Percentiles rank a stretch among this genome's conserved stretches.
Conservation (phyloP, 495 filamentous ascomycete genomes). For the Penicilliopsis zonata region DNA sequence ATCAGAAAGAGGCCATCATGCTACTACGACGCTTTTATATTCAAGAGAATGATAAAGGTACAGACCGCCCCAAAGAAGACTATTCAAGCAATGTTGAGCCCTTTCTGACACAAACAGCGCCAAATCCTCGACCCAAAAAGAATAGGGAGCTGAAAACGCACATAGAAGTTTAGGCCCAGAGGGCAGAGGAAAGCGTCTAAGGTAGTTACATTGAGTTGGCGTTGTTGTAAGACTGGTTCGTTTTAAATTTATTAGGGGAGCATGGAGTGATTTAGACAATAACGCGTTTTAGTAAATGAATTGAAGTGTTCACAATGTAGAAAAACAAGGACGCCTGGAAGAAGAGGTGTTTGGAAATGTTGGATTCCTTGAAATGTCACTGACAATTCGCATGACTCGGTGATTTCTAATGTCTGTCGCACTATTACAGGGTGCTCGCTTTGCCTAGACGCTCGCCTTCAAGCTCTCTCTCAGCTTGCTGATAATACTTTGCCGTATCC, state of each 20-base stretch:
- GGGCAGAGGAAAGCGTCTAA: too few relatives aligned
- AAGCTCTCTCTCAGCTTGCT: conserved; percentile 86
- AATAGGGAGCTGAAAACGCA: conserved; percentile 36
- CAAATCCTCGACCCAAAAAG: conserved; percentile 47
- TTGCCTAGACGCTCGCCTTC: conserved; percentile 54
- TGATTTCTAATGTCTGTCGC: too few relatives aligned
- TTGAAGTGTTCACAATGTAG: too few relatives aligned
- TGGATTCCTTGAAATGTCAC: neutral
- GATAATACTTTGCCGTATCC: conserved; percentile 97
- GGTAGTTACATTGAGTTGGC: too few relatives aligned
- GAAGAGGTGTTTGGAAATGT: too few relatives aligned
- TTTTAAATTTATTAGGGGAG: too few relatives aligned
- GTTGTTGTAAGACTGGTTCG: too few relatives aligned
- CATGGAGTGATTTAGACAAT: neutral
- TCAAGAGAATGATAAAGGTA: conserved; percentile 87
- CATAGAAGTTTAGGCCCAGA: conserved; percentile 12
- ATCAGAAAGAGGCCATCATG: conserved; percentile 80
- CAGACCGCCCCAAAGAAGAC: conserved; percentile 1
- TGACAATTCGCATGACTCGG: conserved; percentile 1
- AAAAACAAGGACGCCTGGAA: too few relatives aligned
- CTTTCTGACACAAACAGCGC: conserved; percentile 29
- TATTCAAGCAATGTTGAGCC: neutral
- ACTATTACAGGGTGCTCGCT: conserved; percentile 14
- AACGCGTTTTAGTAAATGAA: too few relatives aligned
- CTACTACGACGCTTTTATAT: conserved; percentile 87